Evolutionary conservation across 1,139 yeast genomes (phyloP).

Genomic region (Sugiyamaella grinbergsii): DNA sequence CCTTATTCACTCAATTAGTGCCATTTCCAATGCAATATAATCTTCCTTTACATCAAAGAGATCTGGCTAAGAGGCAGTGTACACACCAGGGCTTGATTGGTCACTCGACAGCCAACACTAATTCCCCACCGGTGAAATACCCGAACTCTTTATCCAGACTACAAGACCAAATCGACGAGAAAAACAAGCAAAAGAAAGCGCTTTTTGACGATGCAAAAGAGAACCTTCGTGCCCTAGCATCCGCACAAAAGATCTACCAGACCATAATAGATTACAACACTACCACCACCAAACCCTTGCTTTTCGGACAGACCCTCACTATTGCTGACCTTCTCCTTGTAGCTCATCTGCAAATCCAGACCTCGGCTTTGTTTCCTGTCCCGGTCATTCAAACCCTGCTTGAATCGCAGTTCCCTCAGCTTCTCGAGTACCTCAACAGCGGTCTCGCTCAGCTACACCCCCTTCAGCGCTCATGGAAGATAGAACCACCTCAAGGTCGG

Average conservation of each 20-base stretch:
- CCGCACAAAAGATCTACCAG: conserved; percentile 45
- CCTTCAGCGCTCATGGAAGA: neutral
- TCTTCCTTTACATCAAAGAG: conserved; percentile 60
- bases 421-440: conserved; percentile 18
- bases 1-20: conserved; percentile 56
- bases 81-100: conserved; percentile 24
- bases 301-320: conserved; percentile 25
- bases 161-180: conserved; percentile 48
- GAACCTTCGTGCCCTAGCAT: conserved; percentile 54
- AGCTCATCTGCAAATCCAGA: conserved; percentile 35
- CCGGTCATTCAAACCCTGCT: conserved; percentile 30
- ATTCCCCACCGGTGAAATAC: neutral
- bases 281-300: conserved; percentile 6
- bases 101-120: neutral
- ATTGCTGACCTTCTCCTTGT: conserved; percentile 35
- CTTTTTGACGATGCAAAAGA: conserved; percentile 53
- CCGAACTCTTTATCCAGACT: conserved; percentile 21
- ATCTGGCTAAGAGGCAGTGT: conserved; percentile 52
- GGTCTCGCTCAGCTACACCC: conserved; percentile 10
- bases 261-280: conserved; percentile 15
- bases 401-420: conserved; percentile 30
- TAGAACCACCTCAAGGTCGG: conserved; percentile 7
- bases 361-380: conserved; percentile 30
- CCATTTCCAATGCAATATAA: conserved; percentile 89
- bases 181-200: conserved; percentile 48